Base-by-base conservation (phyloP, 306 rosid species). In the Cicer judaicum region DNA sequence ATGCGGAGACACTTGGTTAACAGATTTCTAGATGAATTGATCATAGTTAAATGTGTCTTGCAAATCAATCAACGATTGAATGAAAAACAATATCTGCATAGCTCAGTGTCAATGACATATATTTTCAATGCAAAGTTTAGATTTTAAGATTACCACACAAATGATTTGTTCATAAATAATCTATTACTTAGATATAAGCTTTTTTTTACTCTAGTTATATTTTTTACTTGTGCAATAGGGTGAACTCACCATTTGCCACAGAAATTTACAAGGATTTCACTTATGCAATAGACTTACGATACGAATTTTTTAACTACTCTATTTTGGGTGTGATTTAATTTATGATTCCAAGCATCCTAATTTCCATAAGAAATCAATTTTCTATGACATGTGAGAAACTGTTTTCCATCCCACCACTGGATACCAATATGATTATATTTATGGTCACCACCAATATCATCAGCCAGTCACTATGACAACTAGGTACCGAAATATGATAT, bases 21-120 rank as follows among this genome's bases (percentile, higher is more conserved):
- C 14, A 43, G 12, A 42, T 42, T 68, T 76, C 81, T 19, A 44
- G 69, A 67, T 60, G 24, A 83, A 80, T 21, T 54, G 43, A 38
- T 34, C 67, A 83, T 56, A 15, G 24, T 15, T 41, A 49, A 15
- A 21, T 1, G 7, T 62, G 63, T 34, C 29, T 29, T 68, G 42
- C 52, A 62, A 61, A 65, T 68, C 38, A 60, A 52, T 19, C 29
- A 43, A 36, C 3, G 54, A 8, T 66, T 19, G 7, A 57, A 62
- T 54, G 66, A 66, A 42, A 64, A 81, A 24, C 7, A 67, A 82
- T 7, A 48, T 12, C 47, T 40, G 4, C 42, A 60, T 52, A 46
- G 44, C 43, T 34, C 19, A 14, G 24, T 39, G 12, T 34, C 16
- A 79, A 19, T 34, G 43, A 29, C 6, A 12, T 34, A 49, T 40